Percentiles rank a stretch among this genome's conserved stretches.
Evolutionary conservation across 257 asterid genomes (phyloP).

Genomic region (Capsicum rhomboideum): DNA sequence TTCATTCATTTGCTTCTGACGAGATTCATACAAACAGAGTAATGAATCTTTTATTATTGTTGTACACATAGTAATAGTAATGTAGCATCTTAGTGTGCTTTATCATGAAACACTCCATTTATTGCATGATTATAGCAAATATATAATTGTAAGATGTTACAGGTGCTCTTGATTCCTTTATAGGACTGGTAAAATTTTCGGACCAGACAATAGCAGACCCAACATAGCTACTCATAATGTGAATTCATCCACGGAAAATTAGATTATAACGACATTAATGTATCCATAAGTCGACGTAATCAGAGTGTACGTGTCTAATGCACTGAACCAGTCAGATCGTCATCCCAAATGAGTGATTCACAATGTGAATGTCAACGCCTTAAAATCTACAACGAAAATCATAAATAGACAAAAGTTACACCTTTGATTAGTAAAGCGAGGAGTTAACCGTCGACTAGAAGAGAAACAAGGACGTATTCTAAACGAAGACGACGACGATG

Average conservation of each 20-base stretch:
- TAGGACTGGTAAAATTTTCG: background rate
- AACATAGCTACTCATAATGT: background rate
- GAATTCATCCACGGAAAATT: background rate
- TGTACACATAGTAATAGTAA: background rate
- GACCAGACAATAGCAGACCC: background rate
- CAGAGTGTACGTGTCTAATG: too few relatives aligned
- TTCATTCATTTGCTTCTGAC: background rate
- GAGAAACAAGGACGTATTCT: constrained; percentile 29
- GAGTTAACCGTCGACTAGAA: constrained; percentile 46
- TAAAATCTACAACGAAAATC: background rate
- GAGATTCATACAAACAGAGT: background rate
- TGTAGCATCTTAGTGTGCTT: background rate
- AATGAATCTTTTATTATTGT: background rate
- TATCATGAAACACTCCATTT: background rate
- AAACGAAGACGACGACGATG: constrained; percentile 29
- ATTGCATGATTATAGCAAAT: background rate
- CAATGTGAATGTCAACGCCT: too few relatives aligned
- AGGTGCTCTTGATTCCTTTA: background rate
- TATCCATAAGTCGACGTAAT: background rate
- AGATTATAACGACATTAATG: background rate
- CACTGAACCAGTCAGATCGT: too few relatives aligned
- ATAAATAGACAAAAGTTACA: background rate
- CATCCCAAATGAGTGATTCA: too few relatives aligned
- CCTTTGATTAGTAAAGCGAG: constrained; percentile 32
- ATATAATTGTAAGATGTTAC: background rate